phyloP scores from a whole-genome alignment of 2,329 filamentous ascomycete species.

The Aspergillus brasiliensis region DNA sequence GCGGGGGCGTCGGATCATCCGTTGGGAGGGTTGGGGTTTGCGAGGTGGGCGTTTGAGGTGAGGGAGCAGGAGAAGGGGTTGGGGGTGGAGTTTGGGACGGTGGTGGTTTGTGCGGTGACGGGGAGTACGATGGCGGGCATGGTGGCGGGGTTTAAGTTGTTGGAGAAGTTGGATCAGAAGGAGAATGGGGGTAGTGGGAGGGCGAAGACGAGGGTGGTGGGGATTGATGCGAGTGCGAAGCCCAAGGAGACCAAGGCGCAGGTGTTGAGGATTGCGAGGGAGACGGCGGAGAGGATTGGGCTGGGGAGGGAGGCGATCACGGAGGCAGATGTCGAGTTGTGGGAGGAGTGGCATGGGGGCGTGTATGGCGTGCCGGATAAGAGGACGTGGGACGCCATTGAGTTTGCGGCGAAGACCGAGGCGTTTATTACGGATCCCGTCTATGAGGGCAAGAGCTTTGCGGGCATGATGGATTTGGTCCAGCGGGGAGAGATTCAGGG shows the following conservation, averaged over 20 bases:
- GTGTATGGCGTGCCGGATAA: conserved; percentile 68
- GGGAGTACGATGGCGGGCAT: conserved; percentile 72
- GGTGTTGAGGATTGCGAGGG: conserved; percentile 66
- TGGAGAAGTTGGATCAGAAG: conserved; percentile 50
- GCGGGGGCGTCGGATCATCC: conserved; percentile 71
- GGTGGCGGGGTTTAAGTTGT: conserved; percentile 70
- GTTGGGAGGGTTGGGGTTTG: conserved; percentile 70
- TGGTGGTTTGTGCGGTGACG: conserved; percentile 71
- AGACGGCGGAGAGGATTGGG: conserved; percentile 65
- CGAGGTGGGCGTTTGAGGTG: conserved; percentile 71
- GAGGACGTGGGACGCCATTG: conserved; percentile 68
- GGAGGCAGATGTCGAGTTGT: conserved; percentile 63
- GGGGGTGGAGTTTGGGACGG: conserved; percentile 66
- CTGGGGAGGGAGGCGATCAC: conserved; percentile 61
- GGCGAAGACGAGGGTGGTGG: conserved; percentile 51
- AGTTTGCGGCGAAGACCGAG: conserved; percentile 68
- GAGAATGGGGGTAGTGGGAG: conserved; percentile 11
- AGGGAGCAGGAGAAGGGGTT: conserved; percentile 62
- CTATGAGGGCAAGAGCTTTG: conserved; percentile 75
- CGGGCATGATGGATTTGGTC: conserved; percentile 70
- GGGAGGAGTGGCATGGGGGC: conserved; percentile 67
- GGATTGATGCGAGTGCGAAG: conserved; percentile 66
- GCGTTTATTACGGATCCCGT: conserved; percentile 75
- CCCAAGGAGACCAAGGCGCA: conserved; percentile 65
- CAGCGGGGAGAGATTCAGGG: conserved; percentile 62